These are phyloP conservation scores for Pezicula neosporulosa DNA, from an alignment of 2,329 filamentous ascomycete genomes.

Conservation along the genomic window DNA sequence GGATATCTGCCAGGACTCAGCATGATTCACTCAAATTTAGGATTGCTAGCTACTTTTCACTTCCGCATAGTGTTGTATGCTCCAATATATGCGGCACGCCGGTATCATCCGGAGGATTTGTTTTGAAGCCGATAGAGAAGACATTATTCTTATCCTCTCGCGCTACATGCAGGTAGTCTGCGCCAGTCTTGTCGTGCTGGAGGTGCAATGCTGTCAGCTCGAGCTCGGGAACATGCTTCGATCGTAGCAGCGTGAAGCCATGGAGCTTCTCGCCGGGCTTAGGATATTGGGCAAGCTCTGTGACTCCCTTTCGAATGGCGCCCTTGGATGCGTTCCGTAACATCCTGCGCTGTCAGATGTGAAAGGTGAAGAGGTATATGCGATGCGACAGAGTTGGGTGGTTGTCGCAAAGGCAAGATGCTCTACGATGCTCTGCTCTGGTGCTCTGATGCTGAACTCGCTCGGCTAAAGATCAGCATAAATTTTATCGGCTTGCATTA, in stretches of 20 bases:
- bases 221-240: conserved; percentile 91
- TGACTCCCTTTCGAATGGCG: conserved; percentile 60
- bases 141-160: conserved; percentile 98
- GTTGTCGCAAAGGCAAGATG: not conserved
- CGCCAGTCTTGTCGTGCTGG: conserved; percentile 91
- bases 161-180: conserved; percentile 93
- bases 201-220: conserved; percentile 88
- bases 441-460: not conserved
- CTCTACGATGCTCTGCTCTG: not conserved
- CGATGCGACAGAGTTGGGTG: not conserved
- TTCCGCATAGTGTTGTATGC: conserved; percentile 95
- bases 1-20: conserved; percentile 65
- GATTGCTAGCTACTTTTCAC: conserved; percentile 65
- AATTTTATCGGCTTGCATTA: conserved; percentile 1
- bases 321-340: conserved; percentile 45
- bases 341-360: conserved; percentile 32
- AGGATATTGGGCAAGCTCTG: conserved; percentile 72
- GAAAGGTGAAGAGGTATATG: not conserved
- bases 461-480: conserved; percentile 1
- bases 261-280: conserved; percentile 81
- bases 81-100: conserved; percentile 96
- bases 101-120: conserved; percentile 93
- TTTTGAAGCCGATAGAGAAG: conserved; percentile 99
- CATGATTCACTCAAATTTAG: conserved; percentile 7
- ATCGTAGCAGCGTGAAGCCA: conserved; percentile 85